Percentiles rank a stretch among this genome's conserved stretches.
Evolutionary conservation across 2,329 filamentous ascomycete genomes (phyloP).

Genomic region (Fusarium sp.): DNA sequence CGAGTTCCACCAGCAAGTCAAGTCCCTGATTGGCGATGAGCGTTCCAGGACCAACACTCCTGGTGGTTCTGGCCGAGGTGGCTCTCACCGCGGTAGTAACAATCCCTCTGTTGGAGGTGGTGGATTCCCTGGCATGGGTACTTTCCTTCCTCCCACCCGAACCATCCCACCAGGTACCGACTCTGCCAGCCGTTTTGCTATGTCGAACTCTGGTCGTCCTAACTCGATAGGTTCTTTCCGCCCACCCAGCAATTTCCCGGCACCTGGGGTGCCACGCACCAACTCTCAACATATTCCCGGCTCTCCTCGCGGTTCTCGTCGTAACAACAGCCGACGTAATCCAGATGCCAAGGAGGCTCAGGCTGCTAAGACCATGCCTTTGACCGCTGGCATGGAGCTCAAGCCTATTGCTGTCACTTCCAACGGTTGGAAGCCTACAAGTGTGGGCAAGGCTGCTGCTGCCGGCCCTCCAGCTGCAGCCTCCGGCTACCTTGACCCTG

Average conservation of each 20-base stretch:
- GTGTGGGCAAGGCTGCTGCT: slow-evolving; percentile 64
- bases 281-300: slow-evolving; percentile 74
- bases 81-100: slow-evolving; percentile 28
- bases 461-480: slow-evolving; percentile 59
- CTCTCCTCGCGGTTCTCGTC: slow-evolving; percentile 77
- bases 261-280: slow-evolving; percentile 73
- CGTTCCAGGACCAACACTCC: slow-evolving; percentile 60
- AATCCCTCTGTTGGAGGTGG: slow-evolving; percentile 58
- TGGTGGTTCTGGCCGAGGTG: slow-evolving; percentile 32
- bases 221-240: slow-evolving; percentile 57
- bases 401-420: slow-evolving; percentile 81
- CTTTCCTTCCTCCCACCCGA: slow-evolving; percentile 69
- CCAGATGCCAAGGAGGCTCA: slow-evolving; percentile 75
- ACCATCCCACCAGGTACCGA: slow-evolving; percentile 83
- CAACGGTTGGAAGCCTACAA: slow-evolving; percentile 92
- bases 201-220: slow-evolving; percentile 63
- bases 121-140: slow-evolving; percentile 76
- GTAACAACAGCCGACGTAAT: slow-evolving; percentile 70
- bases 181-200: slow-evolving; percentile 81
- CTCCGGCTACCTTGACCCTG: slow-evolving; percentile 81
- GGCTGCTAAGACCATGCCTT: slow-evolving; percentile 88
- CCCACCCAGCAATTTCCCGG: slow-evolving; percentile 71
- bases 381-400: slow-evolving; percentile 86
- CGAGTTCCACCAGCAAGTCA: slow-evolving; percentile 94
- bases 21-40: slow-evolving; percentile 83